Evolutionary conservation across 2,329 filamentous ascomycete genomes (phyloP).

Genomic region (Alternaria metachromatica): DNA sequence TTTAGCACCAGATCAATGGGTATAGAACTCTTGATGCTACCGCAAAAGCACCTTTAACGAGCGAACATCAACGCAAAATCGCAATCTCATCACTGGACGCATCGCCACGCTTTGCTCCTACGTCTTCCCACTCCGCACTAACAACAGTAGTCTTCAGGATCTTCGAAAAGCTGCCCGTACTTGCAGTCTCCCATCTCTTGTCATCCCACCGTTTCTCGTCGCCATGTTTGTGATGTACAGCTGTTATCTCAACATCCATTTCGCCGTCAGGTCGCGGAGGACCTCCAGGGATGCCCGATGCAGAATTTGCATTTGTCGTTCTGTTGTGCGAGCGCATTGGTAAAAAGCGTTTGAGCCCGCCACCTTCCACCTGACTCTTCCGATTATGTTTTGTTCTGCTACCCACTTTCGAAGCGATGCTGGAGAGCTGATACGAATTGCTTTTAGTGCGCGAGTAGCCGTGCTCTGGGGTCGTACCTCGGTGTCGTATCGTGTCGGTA

Average conservation of each 20-base stretch:
- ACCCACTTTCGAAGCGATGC: conserved; percentile 12
- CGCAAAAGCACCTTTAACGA: background rate
- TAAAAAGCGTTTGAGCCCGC: conserved; percentile 35
- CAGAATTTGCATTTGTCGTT: conserved; percentile 42
- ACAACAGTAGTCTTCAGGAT: conserved; percentile 47
- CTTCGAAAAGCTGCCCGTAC: conserved; percentile 41
- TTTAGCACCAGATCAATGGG: background rate
- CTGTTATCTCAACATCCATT: conserved; percentile 41
- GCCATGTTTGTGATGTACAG: conserved; percentile 15
- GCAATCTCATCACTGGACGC: conserved; percentile 31
- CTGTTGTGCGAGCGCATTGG: conserved; percentile 37
- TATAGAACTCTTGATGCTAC: background rate
- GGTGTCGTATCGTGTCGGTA: conserved; percentile 41
- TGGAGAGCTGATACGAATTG: conserved; percentile 41
- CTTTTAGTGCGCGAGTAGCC: conserved; percentile 37
- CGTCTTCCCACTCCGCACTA: conserved; percentile 45
- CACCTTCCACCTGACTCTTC: conserved; percentile 25
- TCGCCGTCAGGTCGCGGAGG: conserved; percentile 39
- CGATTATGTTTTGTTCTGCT: conserved; percentile 13
- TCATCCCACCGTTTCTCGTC: conserved; percentile 17
- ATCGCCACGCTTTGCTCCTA: conserved; percentile 24
- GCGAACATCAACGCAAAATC: conserved; percentile 13
- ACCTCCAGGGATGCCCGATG: conserved; percentile 44
- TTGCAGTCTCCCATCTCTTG: conserved; percentile 42
- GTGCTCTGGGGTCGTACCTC: conserved; percentile 37